Base-by-base conservation (phyloP, 2,329 filamentous ascomycete genomes). In the Stenocarpella maydis region DNA sequence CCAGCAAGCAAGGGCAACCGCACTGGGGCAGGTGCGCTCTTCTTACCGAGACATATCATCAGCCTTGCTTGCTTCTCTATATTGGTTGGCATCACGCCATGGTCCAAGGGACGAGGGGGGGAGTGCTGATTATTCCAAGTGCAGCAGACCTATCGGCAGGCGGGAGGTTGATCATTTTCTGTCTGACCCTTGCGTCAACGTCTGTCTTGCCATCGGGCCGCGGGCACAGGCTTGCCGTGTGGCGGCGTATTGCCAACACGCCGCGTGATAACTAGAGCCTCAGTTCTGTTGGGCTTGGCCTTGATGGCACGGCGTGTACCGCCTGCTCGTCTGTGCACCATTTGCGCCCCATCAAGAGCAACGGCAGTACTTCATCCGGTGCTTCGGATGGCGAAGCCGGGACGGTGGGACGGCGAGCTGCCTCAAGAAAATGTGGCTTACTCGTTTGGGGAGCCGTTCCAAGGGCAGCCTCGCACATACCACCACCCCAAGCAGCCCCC, bases 311-410 rank as follows among this genome's bases (percentile, higher is more conserved):
- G 28, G 24, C 37, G 26, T 19, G n/a, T 34, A 34, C 5, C 41
- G n/a, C 4, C 43, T 49, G 28, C n/a, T 49, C 43, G 58, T 49
- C 58, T 43, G 58, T 61, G 58, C 58, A 61, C n/a, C n/a, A 47
- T 9, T 61, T 61, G 58, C 58, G 41, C 55, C 58, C 58, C 58
- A 15, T 63, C n/a, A 12, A 49, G 43, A 49, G 43, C n/a, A 49
- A n/a, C 43, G 58, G 58, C 43, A 49, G 37, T 19, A 63, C 58
- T 24, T 63, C 58, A 63, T 63, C 58, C 58, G 58, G 58, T 63
- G 58, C 41, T 63, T 49, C 58, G 43, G 58, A 63, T 63, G 58
- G 54, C 58, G 49, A 49, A 49, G 58, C 58, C 58, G 58, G 49
- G 26, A 63, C 43, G n/a, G 41, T 63, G 58, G 43, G 58, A 63